Evolutionary conservation across 163 green algal species (phyloP).

Genomic region (Chlamydomonas reinhardtii): DNA sequence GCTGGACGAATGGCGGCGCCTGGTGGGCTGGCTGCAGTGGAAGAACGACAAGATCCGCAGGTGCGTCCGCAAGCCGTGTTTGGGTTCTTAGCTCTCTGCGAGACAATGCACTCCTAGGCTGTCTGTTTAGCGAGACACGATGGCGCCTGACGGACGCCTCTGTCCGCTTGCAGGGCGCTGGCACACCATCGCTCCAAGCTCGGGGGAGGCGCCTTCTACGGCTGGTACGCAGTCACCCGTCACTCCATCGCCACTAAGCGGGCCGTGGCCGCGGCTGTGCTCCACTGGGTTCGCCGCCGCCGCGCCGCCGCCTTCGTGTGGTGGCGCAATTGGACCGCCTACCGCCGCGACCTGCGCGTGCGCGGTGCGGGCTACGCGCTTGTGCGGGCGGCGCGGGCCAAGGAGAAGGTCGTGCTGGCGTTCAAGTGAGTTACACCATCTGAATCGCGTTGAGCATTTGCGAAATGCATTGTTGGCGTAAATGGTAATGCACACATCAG

Average conservation of each 20-base stretch:
- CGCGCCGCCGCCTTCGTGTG: neutral
- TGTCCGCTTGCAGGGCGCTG: neutral
- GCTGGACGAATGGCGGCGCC: constrained; percentile 6
- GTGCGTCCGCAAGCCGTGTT: neutral
- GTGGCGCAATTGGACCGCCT: constrained; percentile 17
- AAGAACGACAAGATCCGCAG: constrained; percentile 29
- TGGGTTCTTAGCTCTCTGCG: neutral
- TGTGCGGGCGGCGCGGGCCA: constrained; percentile 8
- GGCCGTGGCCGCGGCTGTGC: neutral
- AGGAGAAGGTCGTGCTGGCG: constrained; percentile 1
- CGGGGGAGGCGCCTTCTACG: constrained; percentile 15
- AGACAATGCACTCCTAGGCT: neutral
- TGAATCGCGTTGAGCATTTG: too few species aligned
- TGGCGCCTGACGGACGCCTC: too few species aligned
- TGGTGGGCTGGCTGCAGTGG: constrained; percentile 35
- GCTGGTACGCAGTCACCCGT: constrained; percentile 33
- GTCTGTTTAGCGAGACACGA: too few species aligned
- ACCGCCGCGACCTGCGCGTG: neutral
- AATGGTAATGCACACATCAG: too few species aligned
- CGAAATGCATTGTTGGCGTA: too few species aligned
- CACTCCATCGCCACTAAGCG: neutral
- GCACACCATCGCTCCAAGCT: neutral
- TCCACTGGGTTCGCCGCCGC: constrained; percentile 13
- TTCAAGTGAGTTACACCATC: constrained; percentile 5
- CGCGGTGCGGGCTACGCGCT: constrained; percentile 7